A percentile compares a stretch with the other conserved stretches of the same genome.
Evolutionary conservation across 768 basidiomycete genomes (phyloP).

Genomic region (Pisolithus tinctorius): DNA sequence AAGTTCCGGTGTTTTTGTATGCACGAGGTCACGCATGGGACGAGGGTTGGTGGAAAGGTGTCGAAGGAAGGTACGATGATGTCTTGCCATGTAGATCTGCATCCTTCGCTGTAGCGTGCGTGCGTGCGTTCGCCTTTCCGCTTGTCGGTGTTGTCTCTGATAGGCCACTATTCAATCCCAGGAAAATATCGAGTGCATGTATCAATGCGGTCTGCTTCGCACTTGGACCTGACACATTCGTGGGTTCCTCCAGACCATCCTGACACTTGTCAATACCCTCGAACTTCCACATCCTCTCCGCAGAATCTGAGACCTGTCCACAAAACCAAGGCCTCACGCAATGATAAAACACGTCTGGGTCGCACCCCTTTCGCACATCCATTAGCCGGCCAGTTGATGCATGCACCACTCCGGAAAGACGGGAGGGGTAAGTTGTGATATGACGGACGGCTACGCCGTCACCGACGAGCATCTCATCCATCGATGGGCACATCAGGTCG

Average conservation of each 20-base stretch:
- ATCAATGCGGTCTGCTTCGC: slow-evolving; percentile 80
- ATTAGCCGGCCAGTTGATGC: slow-evolving; percentile 58
- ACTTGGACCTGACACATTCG: slow-evolving; percentile 66
- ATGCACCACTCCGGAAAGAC: slow-evolving; percentile 57
- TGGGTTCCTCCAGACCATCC: slow-evolving; percentile 31
- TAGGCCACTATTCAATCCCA: slow-evolving; percentile 51
- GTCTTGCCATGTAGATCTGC: no score
- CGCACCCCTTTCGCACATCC: slow-evolving; percentile 60
- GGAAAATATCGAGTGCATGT: slow-evolving; percentile 66
- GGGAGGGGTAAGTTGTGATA: slow-evolving; percentile 54
- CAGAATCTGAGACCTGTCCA: slow-evolving; percentile 54
- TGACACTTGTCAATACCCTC: slow-evolving; percentile 49
- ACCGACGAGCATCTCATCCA: no score
- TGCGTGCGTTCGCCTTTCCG: no score
- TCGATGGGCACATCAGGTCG: no score
- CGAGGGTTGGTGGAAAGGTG: no score
- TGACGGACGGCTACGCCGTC: slow-evolving; percentile 59
- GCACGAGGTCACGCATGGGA: no score
- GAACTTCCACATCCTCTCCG: slow-evolving; percentile 46
- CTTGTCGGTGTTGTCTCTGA: no score
- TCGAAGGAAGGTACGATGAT: no score
- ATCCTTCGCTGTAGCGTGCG: no score
- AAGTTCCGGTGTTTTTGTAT: slow-evolving; percentile 14
- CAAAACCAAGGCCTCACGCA: no score
- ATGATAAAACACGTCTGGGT: no score